phyloP scores from a whole-genome alignment of 2,329 filamentous ascomycete genomes.

The Fusarium mexicanum region DNA sequence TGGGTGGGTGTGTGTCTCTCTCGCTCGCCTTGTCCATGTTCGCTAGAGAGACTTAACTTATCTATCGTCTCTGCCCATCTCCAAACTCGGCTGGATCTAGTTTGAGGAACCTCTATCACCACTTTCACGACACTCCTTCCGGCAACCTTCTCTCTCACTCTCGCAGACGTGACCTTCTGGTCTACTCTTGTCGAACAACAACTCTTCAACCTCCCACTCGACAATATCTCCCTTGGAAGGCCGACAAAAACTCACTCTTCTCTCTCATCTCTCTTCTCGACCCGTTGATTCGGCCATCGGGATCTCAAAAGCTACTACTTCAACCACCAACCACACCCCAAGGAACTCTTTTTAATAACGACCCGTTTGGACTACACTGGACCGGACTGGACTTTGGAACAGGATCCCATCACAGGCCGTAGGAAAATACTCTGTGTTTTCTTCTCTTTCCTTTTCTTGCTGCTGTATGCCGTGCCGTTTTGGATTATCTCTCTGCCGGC shows the following conservation, averaged over 20 bases:
- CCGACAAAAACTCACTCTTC: slow-evolving; percentile 7
- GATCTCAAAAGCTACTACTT: slow-evolving; percentile 21
- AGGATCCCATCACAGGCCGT: slow-evolving; percentile 40
- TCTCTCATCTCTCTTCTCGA: slow-evolving; percentile 48
- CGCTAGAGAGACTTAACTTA: slow-evolving; percentile 37
- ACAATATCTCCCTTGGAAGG: slow-evolving; percentile 30
- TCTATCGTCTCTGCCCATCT: slow-evolving; percentile 40
- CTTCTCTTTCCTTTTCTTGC: slow-evolving; percentile 39
- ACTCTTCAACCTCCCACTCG: slow-evolving; percentile 22
- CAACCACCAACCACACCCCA: slow-evolving; percentile 37
- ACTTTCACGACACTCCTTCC: slow-evolving; percentile 54
- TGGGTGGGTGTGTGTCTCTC: slow-evolving; percentile 21
- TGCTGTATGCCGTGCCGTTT: slow-evolving; percentile 35
- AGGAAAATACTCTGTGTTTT: slow-evolving; percentile 41
- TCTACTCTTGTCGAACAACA: slow-evolving; percentile 38
- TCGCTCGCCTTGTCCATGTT: slow-evolving; percentile 41
- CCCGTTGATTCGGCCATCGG: slow-evolving; percentile 62
- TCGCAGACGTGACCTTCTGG: slow-evolving; percentile 43
- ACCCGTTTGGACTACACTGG: slow-evolving; percentile 43
- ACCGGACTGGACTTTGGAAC: slow-evolving; percentile 42
- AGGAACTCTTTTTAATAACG: slow-evolving; percentile 33
- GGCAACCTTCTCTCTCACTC: slow-evolving; percentile 37
- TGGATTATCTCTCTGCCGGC: slow-evolving; percentile 31
- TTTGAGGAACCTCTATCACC: slow-evolving; percentile 42
- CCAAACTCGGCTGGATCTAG: slow-evolving; percentile 31